A percentile compares a stretch with the other conserved stretches of the same genome.
Evolutionary conservation across 2,329 filamentous ascomycete genomes (phyloP).

Genomic region (Drechslerella stenobrocha): DNA sequence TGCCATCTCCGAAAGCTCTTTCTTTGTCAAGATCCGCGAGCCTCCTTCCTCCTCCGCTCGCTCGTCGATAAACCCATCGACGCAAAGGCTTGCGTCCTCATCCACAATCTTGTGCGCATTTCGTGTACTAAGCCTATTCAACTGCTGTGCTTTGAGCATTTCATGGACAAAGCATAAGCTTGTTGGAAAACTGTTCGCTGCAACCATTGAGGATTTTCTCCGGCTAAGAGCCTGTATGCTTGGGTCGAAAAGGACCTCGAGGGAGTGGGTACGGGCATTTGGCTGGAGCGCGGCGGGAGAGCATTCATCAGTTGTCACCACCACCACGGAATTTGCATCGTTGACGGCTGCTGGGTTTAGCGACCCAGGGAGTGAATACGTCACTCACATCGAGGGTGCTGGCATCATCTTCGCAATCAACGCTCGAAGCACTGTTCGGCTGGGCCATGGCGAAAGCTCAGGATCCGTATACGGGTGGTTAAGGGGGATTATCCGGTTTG

Average conservation of each 20-base stretch:
- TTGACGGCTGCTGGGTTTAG: not conserved
- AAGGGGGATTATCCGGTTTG: too few species aligned
- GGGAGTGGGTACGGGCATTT: conserved; percentile 21
- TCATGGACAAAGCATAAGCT: conserved; percentile 68
- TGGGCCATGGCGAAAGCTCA: conserved; percentile 19
- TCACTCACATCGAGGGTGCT: conserved; percentile 43
- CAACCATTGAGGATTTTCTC: conserved; percentile 68
- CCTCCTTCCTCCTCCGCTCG: conserved; percentile 58
- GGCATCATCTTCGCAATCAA: conserved; percentile 15
- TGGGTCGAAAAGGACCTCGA: conserved; percentile 66
- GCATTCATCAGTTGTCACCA: not conserved
- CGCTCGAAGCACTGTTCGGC: conserved; percentile 2
- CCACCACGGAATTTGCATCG: not conserved
- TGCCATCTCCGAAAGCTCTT: conserved; percentile 93
- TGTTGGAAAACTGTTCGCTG: conserved; percentile 58
- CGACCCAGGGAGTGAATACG: conserved; percentile 7
- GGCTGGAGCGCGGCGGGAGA: conserved; percentile 1
- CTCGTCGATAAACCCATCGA: conserved; percentile 50
- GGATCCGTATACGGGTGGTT: too few species aligned
- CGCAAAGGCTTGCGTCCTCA: conserved; percentile 22
- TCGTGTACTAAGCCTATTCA: conserved; percentile 54
- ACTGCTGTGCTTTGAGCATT: conserved; percentile 64
- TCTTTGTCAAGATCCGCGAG: conserved; percentile 85
- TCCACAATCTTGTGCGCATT: conserved; percentile 55
- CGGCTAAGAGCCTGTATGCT: conserved; percentile 62